Base-by-base conservation (phyloP, 2,329 filamentous ascomycete genomes). In the Penicillium sp. region DNA sequence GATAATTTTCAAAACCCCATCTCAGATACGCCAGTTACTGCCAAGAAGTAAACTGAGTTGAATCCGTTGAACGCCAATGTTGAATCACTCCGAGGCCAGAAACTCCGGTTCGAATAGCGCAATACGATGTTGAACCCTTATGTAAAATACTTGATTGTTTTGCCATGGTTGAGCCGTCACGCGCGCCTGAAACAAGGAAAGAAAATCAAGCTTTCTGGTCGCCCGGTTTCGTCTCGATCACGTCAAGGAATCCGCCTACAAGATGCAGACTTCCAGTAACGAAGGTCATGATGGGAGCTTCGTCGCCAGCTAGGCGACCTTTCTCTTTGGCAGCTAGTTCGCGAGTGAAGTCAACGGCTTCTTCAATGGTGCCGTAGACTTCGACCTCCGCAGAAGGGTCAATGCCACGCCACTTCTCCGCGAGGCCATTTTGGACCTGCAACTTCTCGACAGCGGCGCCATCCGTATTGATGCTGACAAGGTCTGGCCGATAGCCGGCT, bases 221-320 rank as follows among this genome's bases (percentile, higher is more conserved):
- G 46, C 58, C 61, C 17, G 73, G 70, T 58, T 78, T 78, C 6
- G 76, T 78, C 65, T 91, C 91, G 62, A 96, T 76, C 1, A 91
- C 88, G 74, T 91, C 89, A 56, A 96, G 80, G 50, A 93, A 81
- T 11, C 90, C 91, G 7, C 93, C 92, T 1, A 93, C 92, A 45
- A 97, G 83, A 81, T 96, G 90, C 71, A 96, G 79, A 74, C 92
- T 96, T 2, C 93, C 93, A 15, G 93, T 96, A 9, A 92, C 88
- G 58, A 97, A 79, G 0, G 89, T 86, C 73, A 88, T 86, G 17
- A 87, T 81, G 54, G 82, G 82, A 3, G 74, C 68, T 55, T 78
- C 74, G 26, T 75, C 69, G n/a, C 73, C 70, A 26, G 66, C 70
- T 31, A 65, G 58, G 21, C 70, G 67, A 26, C 57, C 63, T 57